phyloP scores from a whole-genome alignment of 192 early-diverging fungal genomes.

The Dimargaris xerosporica region DNA sequence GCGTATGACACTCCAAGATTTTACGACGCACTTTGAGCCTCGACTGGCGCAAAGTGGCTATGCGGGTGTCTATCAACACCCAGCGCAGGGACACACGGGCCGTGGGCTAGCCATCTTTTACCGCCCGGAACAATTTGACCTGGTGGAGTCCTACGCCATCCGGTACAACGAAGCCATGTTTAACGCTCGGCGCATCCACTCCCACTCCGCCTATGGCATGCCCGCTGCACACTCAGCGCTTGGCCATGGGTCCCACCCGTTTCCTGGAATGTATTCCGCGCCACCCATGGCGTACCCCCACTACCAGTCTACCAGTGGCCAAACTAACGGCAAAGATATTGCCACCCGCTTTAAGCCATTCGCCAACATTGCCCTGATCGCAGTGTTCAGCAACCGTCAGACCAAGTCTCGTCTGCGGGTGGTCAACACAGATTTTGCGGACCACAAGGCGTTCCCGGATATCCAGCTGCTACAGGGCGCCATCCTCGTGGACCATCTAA shows the following conservation, averaged over 20 bases:
- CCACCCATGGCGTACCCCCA: neutral
- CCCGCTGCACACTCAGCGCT: too few species aligned
- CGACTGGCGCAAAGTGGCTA: conserved; percentile 6
- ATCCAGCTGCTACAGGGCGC: neutral
- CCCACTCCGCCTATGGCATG: neutral
- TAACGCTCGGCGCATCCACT: neutral
- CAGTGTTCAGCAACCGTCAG: conserved; percentile 6
- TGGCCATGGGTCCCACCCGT: too few species aligned
- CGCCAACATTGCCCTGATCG: conserved; percentile 5
- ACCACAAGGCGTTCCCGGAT: neutral
- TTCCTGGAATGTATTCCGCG: too few species aligned
- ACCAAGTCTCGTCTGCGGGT: conserved; percentile 5
- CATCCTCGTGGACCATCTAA: conserved; percentile 8
- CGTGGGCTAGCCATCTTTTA: conserved; percentile 9
- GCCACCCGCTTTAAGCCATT: conserved; percentile 3
- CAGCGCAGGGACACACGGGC: neutral
- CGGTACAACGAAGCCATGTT: conserved; percentile 7
- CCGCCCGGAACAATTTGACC: conserved; percentile 2
- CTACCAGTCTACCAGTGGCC: neutral
- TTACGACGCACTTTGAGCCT: conserved; percentile 6
- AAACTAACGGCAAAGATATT: neutral
- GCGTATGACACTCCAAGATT: conserved; percentile 6
- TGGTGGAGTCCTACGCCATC: conserved; percentile 10
- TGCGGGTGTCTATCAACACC: conserved; percentile 10
- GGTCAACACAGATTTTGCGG: conserved; percentile 4